A percentile compares a stretch with the other conserved stretches of the same genome.
Evolutionary conservation across 257 asterid genomes (phyloP).

Genomic region (Cynanchum wilfordii): DNA sequence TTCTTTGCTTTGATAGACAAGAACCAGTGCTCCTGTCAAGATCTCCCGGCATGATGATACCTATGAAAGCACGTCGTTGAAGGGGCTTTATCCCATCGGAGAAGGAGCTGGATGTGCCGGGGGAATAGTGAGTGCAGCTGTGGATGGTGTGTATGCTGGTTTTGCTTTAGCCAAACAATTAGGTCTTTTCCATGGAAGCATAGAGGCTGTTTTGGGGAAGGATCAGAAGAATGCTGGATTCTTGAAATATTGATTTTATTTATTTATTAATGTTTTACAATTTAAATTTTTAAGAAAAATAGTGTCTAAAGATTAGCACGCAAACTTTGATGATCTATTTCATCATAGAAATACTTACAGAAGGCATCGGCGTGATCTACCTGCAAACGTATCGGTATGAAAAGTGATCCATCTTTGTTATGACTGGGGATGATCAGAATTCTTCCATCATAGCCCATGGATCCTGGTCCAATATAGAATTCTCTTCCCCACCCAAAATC

Average conservation of each 20-base stretch:
- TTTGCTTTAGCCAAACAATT: slow-evolving; percentile 66
- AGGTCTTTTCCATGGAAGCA: slow-evolving; percentile 50
- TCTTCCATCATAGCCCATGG: neutral
- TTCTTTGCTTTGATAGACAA: slow-evolving; percentile 39
- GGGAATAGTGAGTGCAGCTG: slow-evolving; percentile 93
- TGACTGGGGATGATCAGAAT: neutral
- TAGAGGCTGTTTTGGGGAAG: slow-evolving; percentile 50
- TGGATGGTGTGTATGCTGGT: slow-evolving; percentile 88
- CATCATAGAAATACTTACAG: neutral
- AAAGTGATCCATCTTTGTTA: neutral
- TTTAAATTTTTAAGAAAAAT: no score
- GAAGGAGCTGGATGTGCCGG: slow-evolving; percentile 98
- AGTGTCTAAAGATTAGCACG: no score
- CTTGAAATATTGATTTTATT: slow-evolving; percentile 27
- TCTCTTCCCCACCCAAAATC: slow-evolving; percentile 3
- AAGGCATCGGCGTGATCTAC: neutral
- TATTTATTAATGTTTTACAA: no score
- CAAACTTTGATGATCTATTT: neutral
- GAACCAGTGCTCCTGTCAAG: slow-evolving; percentile 92
- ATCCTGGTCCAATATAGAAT: neutral
- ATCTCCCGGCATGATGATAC: slow-evolving; percentile 58
- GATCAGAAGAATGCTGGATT: slow-evolving; percentile 48
- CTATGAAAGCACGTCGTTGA: slow-evolving; percentile 68
- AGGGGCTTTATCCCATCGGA: slow-evolving; percentile 88
- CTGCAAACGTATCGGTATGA: neutral